Conservation (phyloP, 2,329 filamentous ascomycete species). For the Didymella exigua region DNA sequence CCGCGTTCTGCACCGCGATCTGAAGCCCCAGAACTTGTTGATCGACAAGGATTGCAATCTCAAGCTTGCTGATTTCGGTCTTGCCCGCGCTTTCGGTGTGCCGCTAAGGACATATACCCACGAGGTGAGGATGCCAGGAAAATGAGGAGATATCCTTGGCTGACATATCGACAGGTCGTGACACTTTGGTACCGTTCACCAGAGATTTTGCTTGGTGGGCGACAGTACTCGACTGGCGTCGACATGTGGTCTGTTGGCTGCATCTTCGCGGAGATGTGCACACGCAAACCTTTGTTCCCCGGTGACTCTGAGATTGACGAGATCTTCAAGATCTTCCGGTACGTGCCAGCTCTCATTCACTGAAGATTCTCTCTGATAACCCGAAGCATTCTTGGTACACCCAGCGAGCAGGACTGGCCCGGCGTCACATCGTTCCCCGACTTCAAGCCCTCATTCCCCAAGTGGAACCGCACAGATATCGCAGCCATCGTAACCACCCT, state of each 20-base stretch:
- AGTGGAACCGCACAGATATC: constrained; percentile 77
- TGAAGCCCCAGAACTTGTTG: constrained; percentile 89
- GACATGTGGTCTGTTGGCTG: constrained; percentile 97
- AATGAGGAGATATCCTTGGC: neutral
- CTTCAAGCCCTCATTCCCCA: constrained; percentile 90
- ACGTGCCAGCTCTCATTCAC: constrained; percentile 34
- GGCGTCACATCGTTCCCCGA: constrained; percentile 94
- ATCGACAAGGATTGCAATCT: constrained; percentile 87
- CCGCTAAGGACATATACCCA: constrained; percentile 91
- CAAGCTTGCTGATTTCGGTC: constrained; percentile 88
- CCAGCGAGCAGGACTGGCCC: constrained; percentile 81
- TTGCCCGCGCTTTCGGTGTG: constrained; percentile 88
- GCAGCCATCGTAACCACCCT: constrained; percentile 72
- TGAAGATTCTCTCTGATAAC: constrained; percentile 14
- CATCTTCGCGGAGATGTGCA: constrained; percentile 97
- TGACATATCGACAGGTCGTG: constrained; percentile 65
- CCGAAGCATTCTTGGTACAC: constrained; percentile 72
- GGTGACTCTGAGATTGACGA: constrained; percentile 93
- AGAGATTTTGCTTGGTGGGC: constrained; percentile 86
- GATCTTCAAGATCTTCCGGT: constrained; percentile 95
- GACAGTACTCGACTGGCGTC: constrained; percentile 91
- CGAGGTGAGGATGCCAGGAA: constrained; percentile 60
- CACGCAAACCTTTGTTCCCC: constrained; percentile 87
- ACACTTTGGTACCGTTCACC: constrained; percentile 92
- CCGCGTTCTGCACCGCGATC: constrained; percentile 82